Evolutionary conservation across 169 alveolate species (phyloP).

Genomic region (Cryptosporidium tyzzeri): DNA sequence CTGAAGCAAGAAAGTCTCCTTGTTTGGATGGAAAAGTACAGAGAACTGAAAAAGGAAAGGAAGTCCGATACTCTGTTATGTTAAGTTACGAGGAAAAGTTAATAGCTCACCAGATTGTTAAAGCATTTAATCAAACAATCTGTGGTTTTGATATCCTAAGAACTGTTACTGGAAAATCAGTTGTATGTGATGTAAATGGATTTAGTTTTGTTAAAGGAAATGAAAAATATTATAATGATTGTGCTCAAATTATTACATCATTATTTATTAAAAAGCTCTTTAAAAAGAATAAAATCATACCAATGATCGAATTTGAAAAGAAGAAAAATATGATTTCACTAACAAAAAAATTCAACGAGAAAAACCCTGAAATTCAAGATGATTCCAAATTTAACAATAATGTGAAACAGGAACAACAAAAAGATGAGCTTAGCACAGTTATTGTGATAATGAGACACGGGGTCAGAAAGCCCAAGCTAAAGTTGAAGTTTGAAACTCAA

Average conservation of each 20-base stretch:
- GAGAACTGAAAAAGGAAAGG: constrained; percentile 94
- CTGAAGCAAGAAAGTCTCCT: constrained; percentile 98
- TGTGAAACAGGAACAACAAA: constrained; percentile 76
- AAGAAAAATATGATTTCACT: constrained; percentile 29
- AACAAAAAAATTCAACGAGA: constrained; percentile 76
- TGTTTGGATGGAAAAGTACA: constrained; percentile 91
- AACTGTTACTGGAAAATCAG: constrained; percentile 89
- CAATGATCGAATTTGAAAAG: constrained; percentile 5
- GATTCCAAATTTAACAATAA: constrained; percentile 79
- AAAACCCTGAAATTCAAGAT: constrained; percentile 78
- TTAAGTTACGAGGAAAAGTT: constrained; percentile 93
- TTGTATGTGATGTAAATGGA: constrained; percentile 98
- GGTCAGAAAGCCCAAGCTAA: constrained; percentile 97
- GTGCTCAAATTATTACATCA: constrained; percentile 81
- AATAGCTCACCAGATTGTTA: constrained; percentile 93
- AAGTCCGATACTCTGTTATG: constrained; percentile 95
- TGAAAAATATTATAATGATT: constrained; percentile 93
- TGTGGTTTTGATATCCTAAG: constrained; percentile 95
- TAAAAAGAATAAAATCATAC: constrained; percentile 75
- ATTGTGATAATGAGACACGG: constrained; percentile 98
- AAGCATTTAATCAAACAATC: constrained; percentile 93
- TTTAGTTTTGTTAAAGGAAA: constrained; percentile 97
- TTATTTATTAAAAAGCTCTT: constrained; percentile 28
- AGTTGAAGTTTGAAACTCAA: constrained; percentile 92
- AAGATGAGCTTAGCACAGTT: constrained; percentile 94